These are phyloP conservation scores for Xanthoceras sorbifolium DNA, from an alignment of 345 rosid species.

Conservation along the genomic window DNA sequence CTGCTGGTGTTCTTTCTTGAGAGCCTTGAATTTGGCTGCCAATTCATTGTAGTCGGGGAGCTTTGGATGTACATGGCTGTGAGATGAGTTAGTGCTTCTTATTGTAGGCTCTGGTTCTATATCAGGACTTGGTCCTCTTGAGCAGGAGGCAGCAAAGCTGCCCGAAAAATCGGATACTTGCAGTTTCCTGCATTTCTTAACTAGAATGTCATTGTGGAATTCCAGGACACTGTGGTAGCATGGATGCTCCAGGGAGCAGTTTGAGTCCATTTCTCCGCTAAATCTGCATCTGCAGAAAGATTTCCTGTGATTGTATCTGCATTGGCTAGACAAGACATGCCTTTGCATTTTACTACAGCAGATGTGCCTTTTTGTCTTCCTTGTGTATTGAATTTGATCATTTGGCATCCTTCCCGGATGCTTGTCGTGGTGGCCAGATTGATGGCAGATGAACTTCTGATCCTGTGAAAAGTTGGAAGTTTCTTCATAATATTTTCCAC, in stretches of 20 bases:
- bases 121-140: background rate
- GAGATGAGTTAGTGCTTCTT: background rate
- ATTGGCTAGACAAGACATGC: background rate
- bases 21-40: slow-evolving; percentile 30
- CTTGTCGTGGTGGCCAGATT: background rate
- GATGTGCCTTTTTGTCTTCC: background rate
- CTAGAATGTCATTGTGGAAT: background rate
- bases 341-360: background rate
- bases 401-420: background rate
- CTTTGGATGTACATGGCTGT: slow-evolving; percentile 34
- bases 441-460: slow-evolving; percentile 9
- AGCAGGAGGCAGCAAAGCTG: background rate
- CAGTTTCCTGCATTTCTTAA: background rate
- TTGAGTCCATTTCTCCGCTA: background rate
- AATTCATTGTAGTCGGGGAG: slow-evolving; percentile 36
- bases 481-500: background rate
- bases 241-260: slow-evolving; percentile 22
- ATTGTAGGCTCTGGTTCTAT: background rate
- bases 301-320: background rate
- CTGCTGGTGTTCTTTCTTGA: slow-evolving; percentile 32
- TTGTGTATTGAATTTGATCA: background rate
- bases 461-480: background rate
- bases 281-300: slow-evolving; percentile 8
- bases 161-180: background rate
- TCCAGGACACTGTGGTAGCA: slow-evolving; percentile 1